phyloP scores from a whole-genome alignment of 2,329 filamentous ascomycete genomes.

The Monosporascus sp. region DNA sequence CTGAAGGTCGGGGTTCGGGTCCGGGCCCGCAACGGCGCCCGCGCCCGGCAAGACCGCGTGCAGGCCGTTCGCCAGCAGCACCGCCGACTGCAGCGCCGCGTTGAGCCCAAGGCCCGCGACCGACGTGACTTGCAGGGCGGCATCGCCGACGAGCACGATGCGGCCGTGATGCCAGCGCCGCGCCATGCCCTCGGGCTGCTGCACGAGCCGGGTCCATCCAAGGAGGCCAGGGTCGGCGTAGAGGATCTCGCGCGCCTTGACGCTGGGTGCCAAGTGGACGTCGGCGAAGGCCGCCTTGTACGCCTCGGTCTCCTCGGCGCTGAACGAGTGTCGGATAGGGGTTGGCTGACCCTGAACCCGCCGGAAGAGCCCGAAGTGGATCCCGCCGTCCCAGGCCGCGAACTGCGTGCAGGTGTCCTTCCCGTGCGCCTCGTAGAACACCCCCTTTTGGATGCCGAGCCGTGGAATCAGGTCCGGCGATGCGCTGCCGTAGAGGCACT shows the following conservation, averaged over 20 bases:
- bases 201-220: not conserved
- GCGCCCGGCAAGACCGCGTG: not conserved
- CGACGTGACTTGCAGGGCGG: not conserved
- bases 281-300: not conserved
- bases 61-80: not conserved
- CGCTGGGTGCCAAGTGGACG: not conserved
- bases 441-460: not conserved
- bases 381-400: not conserved
- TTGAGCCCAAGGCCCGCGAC: not conserved
- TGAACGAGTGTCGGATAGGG: not conserved
- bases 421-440: not conserved
- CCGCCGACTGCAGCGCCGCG: not conserved
- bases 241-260: not conserved
- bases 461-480: not conserved
- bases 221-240: too few species aligned
- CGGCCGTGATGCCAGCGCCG: not conserved
- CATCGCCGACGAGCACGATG: not conserved
- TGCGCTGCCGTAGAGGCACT: not conserved
- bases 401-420: not conserved
- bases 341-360: not conserved
- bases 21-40: not conserved
- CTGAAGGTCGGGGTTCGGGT: not conserved
- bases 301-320: not conserved
- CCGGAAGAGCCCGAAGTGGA: not conserved
- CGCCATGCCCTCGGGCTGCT: slow-evolving; percentile 1